phyloP scores from a whole-genome alignment of 345 rosid genomes.

The Cardamine occulta region DNA sequence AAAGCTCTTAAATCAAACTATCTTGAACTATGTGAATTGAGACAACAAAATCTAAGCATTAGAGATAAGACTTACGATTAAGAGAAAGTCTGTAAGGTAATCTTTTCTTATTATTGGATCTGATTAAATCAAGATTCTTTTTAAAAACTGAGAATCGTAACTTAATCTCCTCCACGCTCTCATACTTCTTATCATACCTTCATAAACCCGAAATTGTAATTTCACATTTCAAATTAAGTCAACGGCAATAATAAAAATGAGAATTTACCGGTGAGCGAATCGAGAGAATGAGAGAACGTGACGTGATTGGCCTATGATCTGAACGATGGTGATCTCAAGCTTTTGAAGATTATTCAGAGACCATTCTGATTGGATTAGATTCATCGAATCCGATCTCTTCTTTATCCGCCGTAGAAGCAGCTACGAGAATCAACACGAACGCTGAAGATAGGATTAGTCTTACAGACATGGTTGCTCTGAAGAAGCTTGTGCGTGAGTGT shows the following conservation, averaged over 20 bases:
- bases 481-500: background rate
- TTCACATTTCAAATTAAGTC: background rate
- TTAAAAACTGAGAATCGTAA: slow-evolving; percentile 65
- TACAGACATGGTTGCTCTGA: slow-evolving; percentile 48
- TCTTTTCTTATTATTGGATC: slow-evolving; percentile 66
- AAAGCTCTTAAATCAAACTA: background rate
- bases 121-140: slow-evolving; percentile 68
- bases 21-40: background rate
- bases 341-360: slow-evolving; percentile 60
- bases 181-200: slow-evolving; percentile 75
- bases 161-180: slow-evolving; percentile 67
- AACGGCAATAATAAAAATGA: background rate
- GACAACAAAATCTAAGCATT: background rate
- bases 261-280: slow-evolving; percentile 61
- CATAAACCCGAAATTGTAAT: background rate
- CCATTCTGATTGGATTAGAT: slow-evolving; percentile 65
- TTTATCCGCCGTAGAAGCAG: slow-evolving; percentile 40
- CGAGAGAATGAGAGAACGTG: slow-evolving; percentile 68
- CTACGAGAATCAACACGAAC: slow-evolving; percentile 43
- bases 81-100: slow-evolving; percentile 66
- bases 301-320: slow-evolving; percentile 59
- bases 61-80: slow-evolving; percentile 56
- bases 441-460: slow-evolving; percentile 25
- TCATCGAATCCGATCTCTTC: slow-evolving; percentile 57
- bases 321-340: slow-evolving; percentile 55